These are phyloP conservation scores for Paxillus involutus DNA, from an alignment of 768 basidiomycete species.

Conservation along the genomic window DNA sequence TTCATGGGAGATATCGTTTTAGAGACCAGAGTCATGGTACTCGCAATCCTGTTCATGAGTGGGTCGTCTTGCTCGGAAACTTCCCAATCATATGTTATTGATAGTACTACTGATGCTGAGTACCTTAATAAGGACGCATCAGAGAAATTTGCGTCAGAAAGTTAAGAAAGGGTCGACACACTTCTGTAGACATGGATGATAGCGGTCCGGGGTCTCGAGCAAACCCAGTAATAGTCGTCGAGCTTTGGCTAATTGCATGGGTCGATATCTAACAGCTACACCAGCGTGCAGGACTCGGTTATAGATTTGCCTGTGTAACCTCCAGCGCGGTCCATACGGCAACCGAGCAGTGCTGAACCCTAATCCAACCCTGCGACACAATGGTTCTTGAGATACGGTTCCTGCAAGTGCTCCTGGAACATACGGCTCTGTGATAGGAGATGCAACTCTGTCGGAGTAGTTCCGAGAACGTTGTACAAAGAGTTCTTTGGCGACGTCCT, in stretches of 20 bases:
- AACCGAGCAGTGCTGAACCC: conserved; percentile 7
- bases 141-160: neutral
- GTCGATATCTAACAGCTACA: neutral
- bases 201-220: neutral
- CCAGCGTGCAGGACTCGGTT: conserved; percentile 5
- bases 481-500: conserved; percentile 7
- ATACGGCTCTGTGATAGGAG: conserved; percentile 3
- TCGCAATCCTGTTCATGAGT: neutral
- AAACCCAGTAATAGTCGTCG: neutral
- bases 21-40: neutral
- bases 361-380: neutral
- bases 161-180: neutral
- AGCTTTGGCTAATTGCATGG: neutral
- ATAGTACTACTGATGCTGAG: neutral
- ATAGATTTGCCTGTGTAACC: conserved; percentile 11
- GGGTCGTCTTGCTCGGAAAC: neutral
- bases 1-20: neutral
- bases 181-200: neutral
- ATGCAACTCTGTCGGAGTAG: conserved; percentile 7
- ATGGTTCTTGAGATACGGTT: too few relatives aligned
- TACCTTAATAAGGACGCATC: neutral
- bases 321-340: conserved; percentile 16
- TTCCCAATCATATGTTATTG: neutral
- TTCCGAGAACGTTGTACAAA: conserved; percentile 9
- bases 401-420: neutral